Evolutionary conservation across 164 flowering plant species (phyloP).

Genomic region (Chimonanthus salicifolius): DNA sequence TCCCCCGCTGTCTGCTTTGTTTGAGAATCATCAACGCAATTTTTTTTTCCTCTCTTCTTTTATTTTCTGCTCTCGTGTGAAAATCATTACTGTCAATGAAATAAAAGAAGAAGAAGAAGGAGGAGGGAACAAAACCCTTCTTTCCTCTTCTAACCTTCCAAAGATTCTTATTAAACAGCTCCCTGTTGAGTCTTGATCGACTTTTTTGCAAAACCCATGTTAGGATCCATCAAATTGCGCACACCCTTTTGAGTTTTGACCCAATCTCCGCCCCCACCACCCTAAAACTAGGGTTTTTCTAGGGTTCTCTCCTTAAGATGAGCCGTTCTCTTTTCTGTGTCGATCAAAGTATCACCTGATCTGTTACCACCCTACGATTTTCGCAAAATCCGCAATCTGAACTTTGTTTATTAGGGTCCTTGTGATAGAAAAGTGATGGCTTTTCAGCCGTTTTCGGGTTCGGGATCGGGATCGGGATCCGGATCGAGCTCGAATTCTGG

Average conservation of each 20-base stretch:
- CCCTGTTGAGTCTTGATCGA: constrained; percentile 1
- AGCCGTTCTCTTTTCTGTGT: constrained; percentile 15
- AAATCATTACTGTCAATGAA: too few relatives aligned
- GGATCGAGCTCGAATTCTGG: constrained; percentile 53
- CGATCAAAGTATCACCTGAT: constrained; percentile 23
- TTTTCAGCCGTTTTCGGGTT: constrained; percentile 50
- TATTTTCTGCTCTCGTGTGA: neutral
- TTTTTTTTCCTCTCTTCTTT: neutral
- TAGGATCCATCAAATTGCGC: constrained; percentile 19
- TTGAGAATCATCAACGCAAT: neutral
- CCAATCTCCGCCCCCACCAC: constrained; percentile 1
- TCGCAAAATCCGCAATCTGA: constrained; percentile 5
- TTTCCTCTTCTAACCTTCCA: neutral
- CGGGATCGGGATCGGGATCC: constrained; percentile 29
- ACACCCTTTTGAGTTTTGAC: constrained; percentile 17
- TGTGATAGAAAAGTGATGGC: constrained; percentile 39
- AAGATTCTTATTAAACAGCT: constrained; percentile 8
- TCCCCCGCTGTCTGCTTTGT: neutral
- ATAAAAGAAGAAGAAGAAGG: neutral
- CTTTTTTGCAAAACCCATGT: constrained; percentile 17
- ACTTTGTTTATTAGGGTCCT: constrained; percentile 1
- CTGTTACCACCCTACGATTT: neutral
- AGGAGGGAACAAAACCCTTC: neutral
- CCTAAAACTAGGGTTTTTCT: constrained; percentile 30
- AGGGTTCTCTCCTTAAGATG: constrained; percentile 32